A percentile compares a stretch with the other conserved stretches of the same genome.
Conservation (phyloP, 139 green algal genomes). For the Ettlia oleoabundans region DNA sequence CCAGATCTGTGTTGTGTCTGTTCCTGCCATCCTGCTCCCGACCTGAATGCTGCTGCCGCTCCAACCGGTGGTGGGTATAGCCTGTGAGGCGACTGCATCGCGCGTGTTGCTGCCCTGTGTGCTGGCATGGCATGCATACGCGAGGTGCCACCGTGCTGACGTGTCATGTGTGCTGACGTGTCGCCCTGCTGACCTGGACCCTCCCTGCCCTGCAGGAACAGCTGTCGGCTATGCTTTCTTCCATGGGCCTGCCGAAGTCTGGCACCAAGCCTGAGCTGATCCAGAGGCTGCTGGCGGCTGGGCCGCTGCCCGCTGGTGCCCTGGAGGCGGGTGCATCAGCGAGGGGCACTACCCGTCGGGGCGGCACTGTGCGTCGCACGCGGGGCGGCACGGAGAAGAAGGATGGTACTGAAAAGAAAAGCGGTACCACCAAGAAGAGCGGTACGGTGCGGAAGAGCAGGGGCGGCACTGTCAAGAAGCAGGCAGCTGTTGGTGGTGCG, state of each 20-base stretch:
- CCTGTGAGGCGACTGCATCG: too few species aligned
- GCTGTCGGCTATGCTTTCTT: slow-evolving; percentile 3
- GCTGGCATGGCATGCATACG: too few species aligned
- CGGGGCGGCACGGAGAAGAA: not conserved
- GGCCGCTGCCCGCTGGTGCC: not conserved
- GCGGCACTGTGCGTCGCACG: not conserved
- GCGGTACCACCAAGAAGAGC: not conserved
- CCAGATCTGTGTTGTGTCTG: too few species aligned
- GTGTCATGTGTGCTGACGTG: not conserved
- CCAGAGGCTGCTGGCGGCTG: slow-evolving; percentile 12
- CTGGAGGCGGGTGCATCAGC: not conserved
- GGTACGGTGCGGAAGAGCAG: slow-evolving; percentile 2
- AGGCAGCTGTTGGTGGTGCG: too few species aligned
- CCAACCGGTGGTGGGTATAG: too few species aligned
- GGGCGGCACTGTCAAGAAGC: not conserved
- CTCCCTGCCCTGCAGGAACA: slow-evolving; percentile 33
- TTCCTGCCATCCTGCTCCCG: too few species aligned
- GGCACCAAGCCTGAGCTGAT: slow-evolving; percentile 32
- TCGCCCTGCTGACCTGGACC: not conserved
- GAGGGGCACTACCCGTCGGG: not conserved
- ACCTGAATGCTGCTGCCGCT: too few species aligned
- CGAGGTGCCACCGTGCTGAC: not conserved
- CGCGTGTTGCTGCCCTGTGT: not conserved
- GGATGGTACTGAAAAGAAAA: not conserved
- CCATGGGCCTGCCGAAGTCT: slow-evolving; percentile 26